Conservation (phyloP, 805 yeast genomes). For the Ogataea polymorpha region DNA sequence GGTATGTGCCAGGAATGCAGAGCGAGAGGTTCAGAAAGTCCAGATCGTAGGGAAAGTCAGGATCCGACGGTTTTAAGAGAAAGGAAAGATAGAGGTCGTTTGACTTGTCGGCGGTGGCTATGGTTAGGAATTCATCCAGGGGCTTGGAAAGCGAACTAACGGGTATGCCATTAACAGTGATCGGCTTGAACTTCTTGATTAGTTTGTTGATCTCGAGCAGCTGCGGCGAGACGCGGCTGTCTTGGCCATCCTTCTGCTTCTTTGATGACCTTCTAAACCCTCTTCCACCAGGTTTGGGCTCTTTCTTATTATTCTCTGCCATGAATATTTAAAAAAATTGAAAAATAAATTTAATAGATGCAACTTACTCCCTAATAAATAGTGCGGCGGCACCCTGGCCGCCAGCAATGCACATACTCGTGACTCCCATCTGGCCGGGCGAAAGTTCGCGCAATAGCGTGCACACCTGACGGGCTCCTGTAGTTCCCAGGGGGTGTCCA, state of each 20-base stretch:
- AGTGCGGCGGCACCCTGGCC: slow-evolving; percentile 98
- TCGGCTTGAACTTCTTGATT: slow-evolving; percentile 18
- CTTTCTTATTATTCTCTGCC: background rate
- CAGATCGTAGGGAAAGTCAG: slow-evolving; percentile 69
- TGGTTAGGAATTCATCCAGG: slow-evolving; percentile 17
- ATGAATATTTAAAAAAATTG: background rate
- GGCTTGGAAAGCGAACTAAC: slow-evolving; percentile 18
- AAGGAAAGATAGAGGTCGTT: slow-evolving; percentile 41
- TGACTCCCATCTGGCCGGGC: slow-evolving; percentile 80
- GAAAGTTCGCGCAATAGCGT: slow-evolving; percentile 79
- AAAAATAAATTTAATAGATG: slow-evolving; percentile 1
- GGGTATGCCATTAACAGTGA: slow-evolving; percentile 33
- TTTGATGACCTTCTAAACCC: background rate
- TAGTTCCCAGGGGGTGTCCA: slow-evolving; percentile 91
- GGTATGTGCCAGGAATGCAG: slow-evolving; percentile 54
- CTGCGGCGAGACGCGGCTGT: slow-evolving; percentile 8
- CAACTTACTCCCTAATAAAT: slow-evolving; percentile 77
- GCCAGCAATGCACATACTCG: slow-evolving; percentile 96
- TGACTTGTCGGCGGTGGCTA: slow-evolving; percentile 11
- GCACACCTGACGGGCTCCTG: slow-evolving; percentile 86
- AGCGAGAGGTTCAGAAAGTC: slow-evolving; percentile 50
- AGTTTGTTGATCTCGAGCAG: slow-evolving; percentile 25
- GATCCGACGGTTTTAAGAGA: slow-evolving; percentile 57
- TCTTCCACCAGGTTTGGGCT: background rate
- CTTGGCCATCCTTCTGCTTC: background rate